These are phyloP conservation scores for Candida sp. DNA, from an alignment of 1,139 yeast species.

Conservation along the genomic window DNA sequence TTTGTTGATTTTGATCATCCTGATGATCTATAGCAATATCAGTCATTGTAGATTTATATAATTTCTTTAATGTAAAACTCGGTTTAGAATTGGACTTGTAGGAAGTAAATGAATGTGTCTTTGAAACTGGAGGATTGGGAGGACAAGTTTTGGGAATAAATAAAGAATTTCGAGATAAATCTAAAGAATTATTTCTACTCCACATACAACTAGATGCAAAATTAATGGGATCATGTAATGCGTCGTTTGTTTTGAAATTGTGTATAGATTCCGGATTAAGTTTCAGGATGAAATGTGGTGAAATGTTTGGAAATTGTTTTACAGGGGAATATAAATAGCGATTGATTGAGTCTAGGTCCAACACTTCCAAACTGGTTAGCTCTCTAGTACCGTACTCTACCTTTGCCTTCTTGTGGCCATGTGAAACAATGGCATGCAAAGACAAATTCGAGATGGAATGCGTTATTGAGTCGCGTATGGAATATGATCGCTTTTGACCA, in stretches of 20 bases:
- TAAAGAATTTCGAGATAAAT: neutral
- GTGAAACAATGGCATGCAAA: neutral
- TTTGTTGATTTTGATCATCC: no score
- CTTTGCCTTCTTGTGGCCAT: neutral
- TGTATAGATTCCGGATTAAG: neutral
- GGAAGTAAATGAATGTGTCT: neutral
- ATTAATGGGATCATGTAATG: neutral
- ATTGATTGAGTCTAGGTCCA: neutral
- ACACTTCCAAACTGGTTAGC: conserved; percentile 1
- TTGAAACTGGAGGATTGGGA: neutral
- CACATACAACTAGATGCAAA: neutral
- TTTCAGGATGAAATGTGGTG: neutral
- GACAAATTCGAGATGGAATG: neutral
- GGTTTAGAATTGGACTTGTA: no score
- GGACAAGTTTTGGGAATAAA: neutral
- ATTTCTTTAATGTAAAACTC: no score
- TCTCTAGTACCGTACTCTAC: neutral
- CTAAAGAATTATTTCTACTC: neutral
- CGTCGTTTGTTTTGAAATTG: neutral
- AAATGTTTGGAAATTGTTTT: neutral
- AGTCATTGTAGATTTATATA: no score
- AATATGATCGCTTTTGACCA: neutral
- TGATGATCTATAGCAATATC: no score
- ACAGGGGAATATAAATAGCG: neutral
- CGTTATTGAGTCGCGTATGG: neutral